Evolutionary conservation across 768 basidiomycete genomes (phyloP).

Genomic region (Baorangia bicolor): DNA sequence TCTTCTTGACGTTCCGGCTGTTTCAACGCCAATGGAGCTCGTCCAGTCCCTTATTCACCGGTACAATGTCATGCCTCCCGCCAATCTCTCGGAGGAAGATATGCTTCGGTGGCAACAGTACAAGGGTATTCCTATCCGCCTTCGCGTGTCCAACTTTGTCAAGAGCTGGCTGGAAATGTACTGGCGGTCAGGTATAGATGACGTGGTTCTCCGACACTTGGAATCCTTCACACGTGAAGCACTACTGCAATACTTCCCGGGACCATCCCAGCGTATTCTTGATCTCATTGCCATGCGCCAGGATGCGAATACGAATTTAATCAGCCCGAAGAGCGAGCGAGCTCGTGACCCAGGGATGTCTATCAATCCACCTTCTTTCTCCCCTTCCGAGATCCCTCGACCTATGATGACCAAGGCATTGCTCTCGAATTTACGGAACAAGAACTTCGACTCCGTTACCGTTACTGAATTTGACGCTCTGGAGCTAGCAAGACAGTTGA

Average conservation of each 20-base stretch:
- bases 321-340: slow-evolving; percentile 61
- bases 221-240: slow-evolving; percentile 62
- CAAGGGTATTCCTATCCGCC: slow-evolving; percentile 86
- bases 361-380: slow-evolving; percentile 55
- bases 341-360: slow-evolving; percentile 75
- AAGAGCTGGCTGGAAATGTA: slow-evolving; percentile 92
- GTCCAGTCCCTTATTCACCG: slow-evolving; percentile 75
- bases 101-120: slow-evolving; percentile 76
- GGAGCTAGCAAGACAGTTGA: slow-evolving; percentile 91
- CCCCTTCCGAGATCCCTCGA: slow-evolving; percentile 72
- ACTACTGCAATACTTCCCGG: slow-evolving; percentile 59
- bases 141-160: slow-evolving; percentile 90
- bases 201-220: slow-evolving; percentile 55
- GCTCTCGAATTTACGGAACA: slow-evolving; percentile 63
- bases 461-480: slow-evolving; percentile 92
- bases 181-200: slow-evolving; percentile 80
- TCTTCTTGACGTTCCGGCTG: slow-evolving; percentile 94
- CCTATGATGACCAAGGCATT: slow-evolving; percentile 84
- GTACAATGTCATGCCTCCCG: slow-evolving; percentile 76
- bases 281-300: slow-evolving; percentile 62
- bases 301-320: slow-evolving; percentile 44
- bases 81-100: slow-evolving; percentile 55
- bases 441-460: slow-evolving; percentile 57
- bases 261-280: slow-evolving; percentile 69
- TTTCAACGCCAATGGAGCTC: slow-evolving; percentile 80